Evolutionary conservation across 495 filamentous ascomycete genomes (phyloP).

Genomic region (Penicillium coffeae): DNA sequence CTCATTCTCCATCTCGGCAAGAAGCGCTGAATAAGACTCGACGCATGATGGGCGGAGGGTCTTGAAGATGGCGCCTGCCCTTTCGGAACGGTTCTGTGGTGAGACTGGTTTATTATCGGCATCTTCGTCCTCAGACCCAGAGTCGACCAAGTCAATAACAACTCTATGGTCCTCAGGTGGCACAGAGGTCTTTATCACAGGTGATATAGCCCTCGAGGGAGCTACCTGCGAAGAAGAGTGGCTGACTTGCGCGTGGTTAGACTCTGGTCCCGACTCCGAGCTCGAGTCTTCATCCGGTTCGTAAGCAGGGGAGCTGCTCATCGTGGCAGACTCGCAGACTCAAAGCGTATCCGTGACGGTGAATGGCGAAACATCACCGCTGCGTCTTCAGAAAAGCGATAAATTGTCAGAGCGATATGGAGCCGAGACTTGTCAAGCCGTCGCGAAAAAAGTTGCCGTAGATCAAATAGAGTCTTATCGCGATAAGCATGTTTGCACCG

Average conservation of each 20-base stretch:
- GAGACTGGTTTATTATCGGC: neutral
- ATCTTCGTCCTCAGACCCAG: neutral
- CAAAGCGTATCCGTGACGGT: constrained; percentile 12
- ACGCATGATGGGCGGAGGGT: constrained; percentile 7
- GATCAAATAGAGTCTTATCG: constrained; percentile 17
- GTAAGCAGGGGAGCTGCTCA: constrained; percentile 36
- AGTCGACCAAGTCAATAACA: neutral
- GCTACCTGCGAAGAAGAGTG: constrained; percentile 10
- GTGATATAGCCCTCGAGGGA: neutral
- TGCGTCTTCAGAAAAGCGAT: constrained; percentile 1
- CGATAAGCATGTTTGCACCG: constrained; percentile 42
- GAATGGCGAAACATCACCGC: constrained; percentile 28
- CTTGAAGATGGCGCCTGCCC: constrained; percentile 2
- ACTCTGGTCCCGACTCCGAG: constrained; percentile 21
- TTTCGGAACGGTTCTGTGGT: constrained; percentile 4
- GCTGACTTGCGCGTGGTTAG: neutral
- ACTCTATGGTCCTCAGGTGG: neutral
- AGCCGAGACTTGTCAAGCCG: too few species aligned
- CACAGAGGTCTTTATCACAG: neutral
- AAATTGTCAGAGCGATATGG: too few species aligned
- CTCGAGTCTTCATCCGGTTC: constrained; percentile 31
- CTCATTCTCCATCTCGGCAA: constrained; percentile 53
- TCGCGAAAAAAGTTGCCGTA: constrained; percentile 19
- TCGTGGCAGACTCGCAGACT: constrained; percentile 26
- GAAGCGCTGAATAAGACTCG: constrained; percentile 51